Conservation (phyloP, 768 basidiomycete genomes). For the Auricularia auricula-judae region DNA sequence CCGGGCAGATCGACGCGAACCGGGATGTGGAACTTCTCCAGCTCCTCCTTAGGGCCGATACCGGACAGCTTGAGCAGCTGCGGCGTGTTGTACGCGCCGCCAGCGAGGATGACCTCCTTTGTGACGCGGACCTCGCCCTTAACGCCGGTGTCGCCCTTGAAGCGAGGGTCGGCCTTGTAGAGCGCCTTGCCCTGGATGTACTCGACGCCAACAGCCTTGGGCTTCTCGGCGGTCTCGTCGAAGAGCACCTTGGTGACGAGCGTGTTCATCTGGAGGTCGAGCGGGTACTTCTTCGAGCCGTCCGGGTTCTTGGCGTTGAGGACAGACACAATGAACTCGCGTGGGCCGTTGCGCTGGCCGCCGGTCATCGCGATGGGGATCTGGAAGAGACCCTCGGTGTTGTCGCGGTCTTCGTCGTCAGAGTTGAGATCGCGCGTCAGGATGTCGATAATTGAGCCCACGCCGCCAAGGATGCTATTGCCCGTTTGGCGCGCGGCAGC, state of each 20-base stretch:
- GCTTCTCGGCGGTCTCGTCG: not conserved
- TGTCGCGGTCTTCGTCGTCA: not conserved
- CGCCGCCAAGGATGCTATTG: not conserved
- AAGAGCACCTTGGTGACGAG: not conserved
- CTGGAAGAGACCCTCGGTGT: not conserved
- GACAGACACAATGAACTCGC: not conserved
- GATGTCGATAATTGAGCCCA: not conserved
- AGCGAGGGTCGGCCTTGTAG: not conserved
- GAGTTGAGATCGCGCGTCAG: not conserved
- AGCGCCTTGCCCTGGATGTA: not conserved
- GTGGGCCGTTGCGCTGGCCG: not conserved
- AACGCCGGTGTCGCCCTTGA: not conserved
- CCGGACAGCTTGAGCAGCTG: constrained; percentile 29
- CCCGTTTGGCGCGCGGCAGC: not conserved
- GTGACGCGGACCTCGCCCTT: not conserved
- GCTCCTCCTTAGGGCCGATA: constrained; percentile 24
- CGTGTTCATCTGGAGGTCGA: not conserved
- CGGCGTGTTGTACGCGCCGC: constrained; percentile 20
- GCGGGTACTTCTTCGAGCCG: not conserved
- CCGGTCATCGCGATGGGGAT: not conserved
- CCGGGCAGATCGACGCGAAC: constrained; percentile 25
- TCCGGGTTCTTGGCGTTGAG: not conserved
- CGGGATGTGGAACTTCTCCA: constrained; percentile 20
- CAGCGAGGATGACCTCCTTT: constrained; percentile 14
- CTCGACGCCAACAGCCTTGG: not conserved